Conservation (phyloP, 768 basidiomycete genomes). For the Glaciozyma martinii region DNA sequence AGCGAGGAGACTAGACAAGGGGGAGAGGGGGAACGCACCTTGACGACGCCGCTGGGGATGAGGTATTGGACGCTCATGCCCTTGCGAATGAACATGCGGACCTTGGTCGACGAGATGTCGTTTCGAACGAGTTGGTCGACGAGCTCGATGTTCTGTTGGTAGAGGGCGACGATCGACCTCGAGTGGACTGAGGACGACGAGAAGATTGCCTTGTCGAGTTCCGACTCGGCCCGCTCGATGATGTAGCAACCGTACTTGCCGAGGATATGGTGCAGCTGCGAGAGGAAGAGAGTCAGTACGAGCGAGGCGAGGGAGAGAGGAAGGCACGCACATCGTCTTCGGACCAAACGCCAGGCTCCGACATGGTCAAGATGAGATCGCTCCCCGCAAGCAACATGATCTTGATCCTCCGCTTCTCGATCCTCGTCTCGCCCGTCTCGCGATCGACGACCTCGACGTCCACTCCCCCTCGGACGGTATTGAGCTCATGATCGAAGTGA, state of each 20-base stretch:
- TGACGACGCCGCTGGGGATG: conserved; percentile 74
- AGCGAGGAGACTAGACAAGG: too few relatives aligned
- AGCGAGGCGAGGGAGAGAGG: not conserved
- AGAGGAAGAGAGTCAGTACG: conserved; percentile 2
- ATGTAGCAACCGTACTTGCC: conserved; percentile 91
- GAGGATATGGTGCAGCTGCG: conserved; percentile 58
- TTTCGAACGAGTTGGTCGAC: conserved; percentile 32
- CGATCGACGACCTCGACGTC: conserved; percentile 20
- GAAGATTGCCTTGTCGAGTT: conserved; percentile 46
- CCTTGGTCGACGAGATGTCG: conserved; percentile 55
- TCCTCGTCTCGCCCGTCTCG: conserved; percentile 9
- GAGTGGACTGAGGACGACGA: conserved; percentile 35
- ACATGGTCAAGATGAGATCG: conserved; percentile 95
- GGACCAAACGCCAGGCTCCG: conserved; percentile 96
- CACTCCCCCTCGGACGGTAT: conserved; percentile 60
- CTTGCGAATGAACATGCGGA: conserved; percentile 50
- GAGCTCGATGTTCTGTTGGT: conserved; percentile 43
- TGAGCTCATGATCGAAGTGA: conserved; percentile 92
- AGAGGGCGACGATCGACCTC: conserved; percentile 44
- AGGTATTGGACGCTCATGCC: conserved; percentile 59
- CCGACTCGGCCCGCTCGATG: conserved; percentile 84
- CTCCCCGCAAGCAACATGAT: conserved; percentile 96
- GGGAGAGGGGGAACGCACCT: conserved; percentile 20
- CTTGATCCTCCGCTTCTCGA: conserved; percentile 63
- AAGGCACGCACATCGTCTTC: conserved; percentile 69